Evolutionary conservation across 2,329 filamentous ascomycete species (phyloP).

Genomic region (Cladorrhinum sp.): DNA sequence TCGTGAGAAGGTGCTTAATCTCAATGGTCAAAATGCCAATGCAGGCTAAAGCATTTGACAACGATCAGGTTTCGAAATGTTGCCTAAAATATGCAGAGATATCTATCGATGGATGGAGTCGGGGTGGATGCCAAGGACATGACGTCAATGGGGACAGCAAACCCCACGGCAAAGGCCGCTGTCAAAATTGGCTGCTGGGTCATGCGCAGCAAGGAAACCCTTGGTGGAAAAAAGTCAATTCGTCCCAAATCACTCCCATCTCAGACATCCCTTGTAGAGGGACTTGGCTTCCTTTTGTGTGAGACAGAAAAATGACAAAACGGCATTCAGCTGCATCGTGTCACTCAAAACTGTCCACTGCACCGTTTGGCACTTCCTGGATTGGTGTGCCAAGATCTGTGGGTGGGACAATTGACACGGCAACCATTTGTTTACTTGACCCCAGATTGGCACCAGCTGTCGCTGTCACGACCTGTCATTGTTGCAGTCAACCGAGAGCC

Average conservation of each 20-base stretch:
- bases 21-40: neutral
- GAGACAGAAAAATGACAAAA: slow-evolving; percentile 37
- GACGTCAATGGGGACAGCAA: neutral
- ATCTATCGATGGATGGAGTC: neutral
- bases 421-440: slow-evolving; percentile 10
- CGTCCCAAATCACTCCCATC: too few relatives aligned
- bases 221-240: slow-evolving; percentile 2
- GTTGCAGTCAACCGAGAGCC: neutral
- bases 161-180: neutral
- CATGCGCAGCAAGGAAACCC: neutral
- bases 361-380: neutral
- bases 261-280: too few relatives aligned
- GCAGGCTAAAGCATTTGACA: neutral
- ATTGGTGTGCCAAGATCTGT: neutral
- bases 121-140: neutral
- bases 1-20: too few relatives aligned
- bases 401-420: slow-evolving; percentile 3
- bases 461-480: slow-evolving; percentile 4
- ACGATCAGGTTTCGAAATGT: neutral
- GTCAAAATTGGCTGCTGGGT: neutral
- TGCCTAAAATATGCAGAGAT: neutral
- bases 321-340: slow-evolving; percentile 34
- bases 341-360: neutral
- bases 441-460: slow-evolving; percentile 5
- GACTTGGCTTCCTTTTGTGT: neutral